phyloP scores from a whole-genome alignment of 2,329 filamentous ascomycete species.

The Botrytis pseudocinerea region DNA sequence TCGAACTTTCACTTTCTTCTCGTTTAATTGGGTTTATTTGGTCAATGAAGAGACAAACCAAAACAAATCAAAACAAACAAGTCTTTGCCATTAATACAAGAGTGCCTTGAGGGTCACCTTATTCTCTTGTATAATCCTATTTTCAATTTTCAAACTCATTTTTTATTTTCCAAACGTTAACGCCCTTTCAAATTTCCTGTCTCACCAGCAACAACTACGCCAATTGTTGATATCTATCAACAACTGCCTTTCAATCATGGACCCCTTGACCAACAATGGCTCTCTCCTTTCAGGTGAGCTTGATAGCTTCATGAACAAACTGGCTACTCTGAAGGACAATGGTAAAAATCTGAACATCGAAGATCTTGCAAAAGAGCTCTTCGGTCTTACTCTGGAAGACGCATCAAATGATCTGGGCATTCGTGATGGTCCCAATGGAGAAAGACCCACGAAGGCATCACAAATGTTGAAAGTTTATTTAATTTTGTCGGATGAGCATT shows the following conservation, averaged over 20 bases:
- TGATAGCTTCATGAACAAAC: background rate
- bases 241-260: background rate
- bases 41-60: background rate
- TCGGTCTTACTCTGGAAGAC: background rate
- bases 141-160: background rate
- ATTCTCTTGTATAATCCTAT: background rate
- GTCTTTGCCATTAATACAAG: background rate
- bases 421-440: slow-evolving; percentile 15
- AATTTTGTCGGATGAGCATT: slow-evolving; percentile 28
- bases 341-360: slow-evolving; percentile 2
- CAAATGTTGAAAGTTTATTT: slow-evolving; percentile 30
- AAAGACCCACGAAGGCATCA: slow-evolving; percentile 13
- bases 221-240: background rate
- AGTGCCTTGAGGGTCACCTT: background rate
- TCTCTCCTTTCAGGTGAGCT: background rate
- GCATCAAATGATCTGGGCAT: background rate
- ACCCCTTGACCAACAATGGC: background rate
- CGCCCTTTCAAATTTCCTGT: background rate
- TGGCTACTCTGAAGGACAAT: background rate
- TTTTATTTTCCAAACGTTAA: background rate
- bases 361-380: slow-evolving; percentile 3
- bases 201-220: background rate
- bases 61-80: no score
- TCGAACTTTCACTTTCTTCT: background rate
- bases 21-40: background rate